Evolutionary conservation across 495 filamentous ascomycete species (phyloP), one percentile per base, ranked within the genome.

Genomic region (Podospora conica): DNA sequence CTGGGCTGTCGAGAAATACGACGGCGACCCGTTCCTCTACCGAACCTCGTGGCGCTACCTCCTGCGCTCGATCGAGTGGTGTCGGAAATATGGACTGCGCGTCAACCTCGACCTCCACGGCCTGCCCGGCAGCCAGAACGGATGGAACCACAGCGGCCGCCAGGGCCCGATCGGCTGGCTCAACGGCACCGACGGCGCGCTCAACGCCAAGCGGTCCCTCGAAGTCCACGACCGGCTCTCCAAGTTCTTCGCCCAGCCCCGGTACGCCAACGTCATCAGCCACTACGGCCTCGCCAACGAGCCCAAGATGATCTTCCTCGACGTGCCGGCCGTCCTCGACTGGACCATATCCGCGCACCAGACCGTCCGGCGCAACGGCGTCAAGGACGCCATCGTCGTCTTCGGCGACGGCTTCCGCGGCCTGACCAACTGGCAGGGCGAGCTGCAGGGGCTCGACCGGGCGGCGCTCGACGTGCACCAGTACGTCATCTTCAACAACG

Each of bases 21-120:
- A 90, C 31, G 90, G 83, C 20, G 95, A 99, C 71, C 91, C 93
- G 1, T 99, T 96, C 73, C 84, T 99, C 23, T 84, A 89, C 29
- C 87, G 93, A 65, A 91, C 90, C 28, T 87, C 90, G 1, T 99
- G 95, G 95, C 85, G 96, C 15, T 99, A 99, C 75, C 88, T 99
- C 0, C 84, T 99, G 2, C 88, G 96, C 25, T 91, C 83, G 3
- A 96, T 99, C 69, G 96, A 99, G 71, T 98, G 90, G 78, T 89
- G 89, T 29, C 87, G 96, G n/a, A 92, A 94, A 71, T 91, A 97
- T 73, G 96, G 96, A 1, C 81, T 99, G 10, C 87, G 96, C 2
- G 88, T 99, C 53, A 99, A 98, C 66, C 87, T 99, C 6, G 96
- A 99, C 73, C 81, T 96, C 3, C 96, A 99, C 76, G 93, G 83